These are phyloP conservation scores for Eutrema salsugineum DNA, from an alignment of 441 rosid genomes.

Conservation along the genomic window DNA sequence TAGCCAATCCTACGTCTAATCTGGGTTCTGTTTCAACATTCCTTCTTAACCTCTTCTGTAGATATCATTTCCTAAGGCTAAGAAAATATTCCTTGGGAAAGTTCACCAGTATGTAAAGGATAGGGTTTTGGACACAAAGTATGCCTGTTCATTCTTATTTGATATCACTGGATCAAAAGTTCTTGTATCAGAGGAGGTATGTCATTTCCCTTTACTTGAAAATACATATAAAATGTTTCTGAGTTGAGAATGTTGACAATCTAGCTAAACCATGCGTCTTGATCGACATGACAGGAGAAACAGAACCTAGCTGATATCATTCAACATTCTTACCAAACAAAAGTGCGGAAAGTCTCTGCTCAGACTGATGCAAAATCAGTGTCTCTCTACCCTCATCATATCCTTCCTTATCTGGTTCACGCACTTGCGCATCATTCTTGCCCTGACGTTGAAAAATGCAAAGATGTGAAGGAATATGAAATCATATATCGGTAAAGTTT, in stretches of 20 bases:
- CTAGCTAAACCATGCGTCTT: constrained; percentile 12
- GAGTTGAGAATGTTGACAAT: constrained; percentile 1
- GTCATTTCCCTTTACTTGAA: constrained; percentile 18
- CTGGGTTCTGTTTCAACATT: constrained; percentile 11
- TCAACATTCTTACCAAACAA: constrained; percentile 85
- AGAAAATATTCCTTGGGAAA: constrained; percentile 74
- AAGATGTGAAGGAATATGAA: constrained; percentile 87
- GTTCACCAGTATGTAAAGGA: constrained; percentile 95
- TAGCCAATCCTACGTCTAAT: not conserved
- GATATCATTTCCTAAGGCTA: constrained; percentile 82
- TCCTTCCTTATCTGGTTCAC: constrained; percentile 81
- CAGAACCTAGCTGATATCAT: constrained; percentile 82
- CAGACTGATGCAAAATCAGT: constrained; percentile 69
- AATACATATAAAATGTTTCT: constrained; percentile 2
- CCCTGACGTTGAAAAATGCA: constrained; percentile 80
- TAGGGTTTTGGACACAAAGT: constrained; percentile 81
- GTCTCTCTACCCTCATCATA: constrained; percentile 59
- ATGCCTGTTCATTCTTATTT: constrained; percentile 84
- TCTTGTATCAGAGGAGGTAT: constrained; percentile 81
- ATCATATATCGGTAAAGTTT: constrained; percentile 62
- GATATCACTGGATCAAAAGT: constrained; percentile 44
- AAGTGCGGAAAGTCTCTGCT: constrained; percentile 67
- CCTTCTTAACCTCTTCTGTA: constrained; percentile 35
- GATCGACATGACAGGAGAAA: constrained; percentile 71
- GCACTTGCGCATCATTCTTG: constrained; percentile 89